Conservation (phyloP, 108 stramenopile species). For the Cylindrotheca closterium region DNA sequence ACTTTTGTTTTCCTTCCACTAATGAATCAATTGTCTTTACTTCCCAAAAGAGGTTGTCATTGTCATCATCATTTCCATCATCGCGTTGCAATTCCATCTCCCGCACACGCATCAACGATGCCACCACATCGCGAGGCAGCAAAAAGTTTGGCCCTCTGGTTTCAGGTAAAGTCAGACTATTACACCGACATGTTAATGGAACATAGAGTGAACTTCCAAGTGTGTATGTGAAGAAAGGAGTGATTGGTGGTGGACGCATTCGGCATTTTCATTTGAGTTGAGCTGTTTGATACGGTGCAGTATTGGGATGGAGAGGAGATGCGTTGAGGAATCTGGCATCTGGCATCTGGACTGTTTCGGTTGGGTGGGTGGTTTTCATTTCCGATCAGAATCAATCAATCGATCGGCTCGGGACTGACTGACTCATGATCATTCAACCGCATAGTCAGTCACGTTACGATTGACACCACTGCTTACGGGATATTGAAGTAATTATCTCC, state of each 20-base stretch:
- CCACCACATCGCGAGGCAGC: slow-evolving; percentile 45
- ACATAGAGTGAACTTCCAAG: slow-evolving; percentile 69
- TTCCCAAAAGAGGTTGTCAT: slow-evolving; percentile 9
- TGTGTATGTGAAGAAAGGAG: slow-evolving; percentile 48
- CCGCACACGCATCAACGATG: slow-evolving; percentile 52
- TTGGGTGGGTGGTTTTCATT: no score
- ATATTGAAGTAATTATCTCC: no score
- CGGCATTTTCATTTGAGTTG: no score
- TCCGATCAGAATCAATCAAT: no score
- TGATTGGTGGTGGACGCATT: slow-evolving; percentile 18
- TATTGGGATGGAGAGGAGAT: no score
- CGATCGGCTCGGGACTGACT: no score
- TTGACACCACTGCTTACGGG: no score
- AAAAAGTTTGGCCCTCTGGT: slow-evolving; percentile 64
- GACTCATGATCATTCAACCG: no score
- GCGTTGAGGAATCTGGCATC: no score
- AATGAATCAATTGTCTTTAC: slow-evolving; percentile 22
- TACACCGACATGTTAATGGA: slow-evolving; percentile 65
- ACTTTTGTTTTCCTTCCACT: slow-evolving; percentile 1
- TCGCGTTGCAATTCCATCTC: slow-evolving; percentile 38
- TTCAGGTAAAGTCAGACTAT: slow-evolving; percentile 55
- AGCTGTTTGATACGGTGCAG: no score
- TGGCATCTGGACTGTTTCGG: no score
- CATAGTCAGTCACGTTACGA: no score
- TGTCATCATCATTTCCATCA: not conserved